These are phyloP conservation scores for Kodamaea suecica DNA, from an alignment of 1,139 yeast species.

Conservation along the genomic window DNA sequence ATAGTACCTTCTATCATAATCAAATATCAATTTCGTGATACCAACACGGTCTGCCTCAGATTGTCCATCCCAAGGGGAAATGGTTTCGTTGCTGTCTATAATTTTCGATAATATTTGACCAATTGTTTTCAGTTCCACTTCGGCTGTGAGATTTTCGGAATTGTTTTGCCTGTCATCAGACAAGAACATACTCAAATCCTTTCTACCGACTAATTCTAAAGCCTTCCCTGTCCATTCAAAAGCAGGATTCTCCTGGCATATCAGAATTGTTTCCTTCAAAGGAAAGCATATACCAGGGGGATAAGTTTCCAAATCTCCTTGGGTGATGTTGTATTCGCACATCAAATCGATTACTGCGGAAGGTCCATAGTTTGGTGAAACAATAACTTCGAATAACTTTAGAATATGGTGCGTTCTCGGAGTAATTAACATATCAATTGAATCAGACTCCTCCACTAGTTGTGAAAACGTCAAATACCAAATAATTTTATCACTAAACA, in stretches of 20 bases:
- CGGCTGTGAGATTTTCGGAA: conserved; percentile 10
- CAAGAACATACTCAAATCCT: conserved; percentile 50
- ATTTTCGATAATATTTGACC: conserved; percentile 45
- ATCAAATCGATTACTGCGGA: conserved; percentile 57
- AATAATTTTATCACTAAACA: conserved; percentile 43
- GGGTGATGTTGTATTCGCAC: conserved; percentile 52
- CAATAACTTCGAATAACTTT: conserved; percentile 59
- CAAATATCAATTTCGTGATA: conserved; percentile 70
- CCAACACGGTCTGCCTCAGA: conserved; percentile 64
- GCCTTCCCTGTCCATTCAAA: conserved; percentile 49
- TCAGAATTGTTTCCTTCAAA: conserved; percentile 55
- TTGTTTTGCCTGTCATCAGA: conserved; percentile 6
- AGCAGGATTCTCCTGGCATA: conserved; percentile 55
- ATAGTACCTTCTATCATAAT: conserved; percentile 73
- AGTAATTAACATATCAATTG: conserved; percentile 56
- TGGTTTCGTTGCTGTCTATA: conserved; percentile 44
- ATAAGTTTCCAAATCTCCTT: conserved; percentile 58
- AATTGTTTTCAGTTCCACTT: conserved; percentile 38
- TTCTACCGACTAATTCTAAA: conserved; percentile 61
- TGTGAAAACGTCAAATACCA: conserved; percentile 68
- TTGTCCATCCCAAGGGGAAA: conserved; percentile 63
- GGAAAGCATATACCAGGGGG: conserved; percentile 74
- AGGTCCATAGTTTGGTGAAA: conserved; percentile 51
- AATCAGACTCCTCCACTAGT: conserved; percentile 60
- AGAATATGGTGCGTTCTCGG: conserved; percentile 62